Percentiles rank a stretch among this genome's conserved stretches.
Conservation (phyloP, 2,329 filamentous ascomycete species). For the Fusarium chuoi region DNA sequence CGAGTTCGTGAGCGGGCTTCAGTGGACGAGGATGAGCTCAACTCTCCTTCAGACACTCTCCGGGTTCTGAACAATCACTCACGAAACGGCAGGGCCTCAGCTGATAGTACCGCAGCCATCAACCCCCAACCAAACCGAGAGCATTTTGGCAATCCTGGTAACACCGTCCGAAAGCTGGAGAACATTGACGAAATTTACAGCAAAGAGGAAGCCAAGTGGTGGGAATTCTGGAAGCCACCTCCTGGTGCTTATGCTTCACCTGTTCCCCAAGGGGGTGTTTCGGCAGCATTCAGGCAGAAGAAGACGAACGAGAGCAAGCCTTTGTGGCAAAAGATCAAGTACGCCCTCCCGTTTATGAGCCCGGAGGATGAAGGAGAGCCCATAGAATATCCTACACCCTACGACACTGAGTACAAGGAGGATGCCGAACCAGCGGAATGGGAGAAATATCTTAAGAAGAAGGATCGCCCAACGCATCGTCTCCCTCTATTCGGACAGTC, state of each 20-base stretch:
- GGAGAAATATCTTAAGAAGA: conserved; percentile 83
- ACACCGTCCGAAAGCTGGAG: rapidly evolving
- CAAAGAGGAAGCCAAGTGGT: conserved; percentile 62
- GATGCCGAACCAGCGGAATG: conserved; percentile 76
- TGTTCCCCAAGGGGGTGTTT: conserved; percentile 69
- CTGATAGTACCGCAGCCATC: too few species aligned
- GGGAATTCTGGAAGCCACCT: conserved; percentile 73
- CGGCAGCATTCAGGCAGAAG: too few species aligned
- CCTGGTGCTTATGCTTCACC: conserved; percentile 70
- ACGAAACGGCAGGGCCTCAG: conserved; percentile 51
- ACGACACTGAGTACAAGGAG: conserved; percentile 66
- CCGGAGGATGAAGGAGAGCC: conserved; percentile 51
- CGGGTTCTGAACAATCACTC: conserved; percentile 51
- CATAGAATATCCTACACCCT: conserved; percentile 70
- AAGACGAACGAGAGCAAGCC: conserved; percentile 57
- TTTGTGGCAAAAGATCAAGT: conserved; percentile 62
- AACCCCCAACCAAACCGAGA: too few species aligned
- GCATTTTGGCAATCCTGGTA: not conserved
- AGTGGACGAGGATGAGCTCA: conserved; percentile 46
- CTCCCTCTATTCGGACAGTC: conserved; percentile 69
- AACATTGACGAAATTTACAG: rapidly evolving
- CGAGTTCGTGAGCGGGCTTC: conserved; percentile 42
- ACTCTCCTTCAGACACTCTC: conserved; percentile 43
- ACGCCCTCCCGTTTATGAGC: conserved; percentile 61
- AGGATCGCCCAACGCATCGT: conserved; percentile 86